Percentiles rank a stretch among this genome's conserved stretches.
Conservation (phyloP, 2,329 filamentous ascomycete genomes). For the Pseudogymnoascus sp. region DNA sequence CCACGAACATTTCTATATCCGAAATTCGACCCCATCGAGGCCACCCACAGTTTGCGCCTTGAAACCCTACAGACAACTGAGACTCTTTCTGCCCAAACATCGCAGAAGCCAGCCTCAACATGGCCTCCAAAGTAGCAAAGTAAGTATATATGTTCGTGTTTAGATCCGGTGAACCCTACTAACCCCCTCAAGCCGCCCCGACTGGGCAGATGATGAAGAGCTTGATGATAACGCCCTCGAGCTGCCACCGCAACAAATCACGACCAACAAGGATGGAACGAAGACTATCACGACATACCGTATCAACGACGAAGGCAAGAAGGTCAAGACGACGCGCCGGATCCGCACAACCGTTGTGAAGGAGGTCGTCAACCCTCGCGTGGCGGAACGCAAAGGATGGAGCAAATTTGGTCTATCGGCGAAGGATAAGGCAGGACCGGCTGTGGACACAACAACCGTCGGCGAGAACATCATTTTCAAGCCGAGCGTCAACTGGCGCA, state of each 20-base stretch:
- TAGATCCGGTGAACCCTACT: constrained; percentile 12
- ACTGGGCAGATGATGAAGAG: constrained; percentile 90
- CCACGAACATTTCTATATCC: constrained; percentile 12
- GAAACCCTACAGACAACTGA: constrained; percentile 7
- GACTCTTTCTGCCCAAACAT: background rate
- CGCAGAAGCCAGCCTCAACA: constrained; percentile 25
- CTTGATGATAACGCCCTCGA: constrained; percentile 70
- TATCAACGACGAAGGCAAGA: constrained; percentile 87
- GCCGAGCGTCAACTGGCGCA: constrained; percentile 88
- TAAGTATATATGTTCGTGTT: constrained; percentile 25
- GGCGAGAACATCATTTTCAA: constrained; percentile 98
- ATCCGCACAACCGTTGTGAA: constrained; percentile 88
- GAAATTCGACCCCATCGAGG: constrained; percentile 10
- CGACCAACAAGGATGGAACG: constrained; percentile 95
- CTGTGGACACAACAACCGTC: constrained; percentile 81
- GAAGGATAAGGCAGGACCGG: constrained; percentile 75
- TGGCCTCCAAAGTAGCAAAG: constrained; percentile 40
- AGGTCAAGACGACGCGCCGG: constrained; percentile 93
- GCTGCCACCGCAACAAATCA: constrained; percentile 80
- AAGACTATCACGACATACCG: constrained; percentile 89
- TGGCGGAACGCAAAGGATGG: constrained; percentile 91
- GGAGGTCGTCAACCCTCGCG: constrained; percentile 90
- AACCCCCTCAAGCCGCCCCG: constrained; percentile 32
- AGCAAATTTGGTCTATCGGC: constrained; percentile 85
- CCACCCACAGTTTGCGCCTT: constrained; percentile 5